Evolutionary conservation across 441 rosid species (phyloP).

Genomic region (Aquilaria agallochum): DNA sequence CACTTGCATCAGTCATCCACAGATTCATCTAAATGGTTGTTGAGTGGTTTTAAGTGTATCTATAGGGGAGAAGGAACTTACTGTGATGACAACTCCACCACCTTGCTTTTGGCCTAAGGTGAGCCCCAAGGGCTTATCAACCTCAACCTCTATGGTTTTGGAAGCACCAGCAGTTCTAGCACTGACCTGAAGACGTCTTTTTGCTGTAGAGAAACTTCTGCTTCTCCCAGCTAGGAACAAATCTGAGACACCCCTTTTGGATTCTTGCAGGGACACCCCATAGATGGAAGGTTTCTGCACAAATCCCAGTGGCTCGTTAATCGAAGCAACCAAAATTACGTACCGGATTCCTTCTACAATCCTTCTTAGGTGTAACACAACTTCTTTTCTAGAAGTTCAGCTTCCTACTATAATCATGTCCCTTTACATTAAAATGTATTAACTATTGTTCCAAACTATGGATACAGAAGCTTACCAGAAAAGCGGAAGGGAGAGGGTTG

Average conservation of each 20-base stretch:
- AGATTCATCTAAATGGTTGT: background rate
- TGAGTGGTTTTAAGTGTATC: background rate
- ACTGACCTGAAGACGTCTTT: slow-evolving; percentile 47
- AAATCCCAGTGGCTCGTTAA: background rate
- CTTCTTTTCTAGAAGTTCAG: background rate
- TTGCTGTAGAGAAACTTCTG: slow-evolving; percentile 10
- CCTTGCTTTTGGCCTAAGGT: slow-evolving; percentile 86
- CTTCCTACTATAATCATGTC: too few species aligned
- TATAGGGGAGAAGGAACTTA: slow-evolving; percentile 26
- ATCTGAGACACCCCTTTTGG: slow-evolving; percentile 41
- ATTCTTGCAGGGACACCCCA: slow-evolving; percentile 64
- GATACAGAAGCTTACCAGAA: slow-evolving; percentile 22
- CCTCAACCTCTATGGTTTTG: slow-evolving; percentile 81
- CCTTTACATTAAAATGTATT: background rate
- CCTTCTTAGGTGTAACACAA: slow-evolving; percentile 10
- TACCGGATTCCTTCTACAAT: background rate
- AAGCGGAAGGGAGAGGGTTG: slow-evolving; percentile 27
- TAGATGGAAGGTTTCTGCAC: slow-evolving; percentile 51
- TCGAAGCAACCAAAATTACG: too few species aligned
- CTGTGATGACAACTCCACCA: slow-evolving; percentile 89
- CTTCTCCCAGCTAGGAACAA: slow-evolving; percentile 27
- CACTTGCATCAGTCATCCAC: background rate
- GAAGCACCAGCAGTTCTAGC: slow-evolving; percentile 75
- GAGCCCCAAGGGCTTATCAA: slow-evolving; percentile 91
- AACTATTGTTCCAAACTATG: background rate